Evolutionary conservation across 2,329 filamentous ascomycete species (phyloP).

Genomic region (Ophiocordyceps camponoti-leonardi): DNA sequence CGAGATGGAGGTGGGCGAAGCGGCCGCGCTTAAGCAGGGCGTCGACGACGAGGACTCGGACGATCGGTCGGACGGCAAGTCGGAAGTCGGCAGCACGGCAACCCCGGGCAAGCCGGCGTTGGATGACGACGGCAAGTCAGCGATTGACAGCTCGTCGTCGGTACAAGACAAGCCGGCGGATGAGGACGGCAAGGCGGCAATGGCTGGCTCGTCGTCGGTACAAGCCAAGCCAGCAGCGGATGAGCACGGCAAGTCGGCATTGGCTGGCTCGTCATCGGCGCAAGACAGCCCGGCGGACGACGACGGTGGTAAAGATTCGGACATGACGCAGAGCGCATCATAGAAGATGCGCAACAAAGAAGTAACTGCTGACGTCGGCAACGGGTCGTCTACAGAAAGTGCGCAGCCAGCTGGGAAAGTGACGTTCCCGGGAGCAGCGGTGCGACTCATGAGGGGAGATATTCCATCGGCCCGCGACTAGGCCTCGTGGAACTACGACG

Average conservation of each 20-base stretch:
- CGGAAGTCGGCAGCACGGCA: not conserved
- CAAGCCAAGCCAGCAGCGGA: no score
- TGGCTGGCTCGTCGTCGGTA: no score
- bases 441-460: no score
- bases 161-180: not conserved
- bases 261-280: not conserved
- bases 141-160: not conserved
- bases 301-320: conserved; percentile 1
- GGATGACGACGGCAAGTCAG: not conserved
- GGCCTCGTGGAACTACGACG: no score
- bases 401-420: no score
- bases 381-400: no score
- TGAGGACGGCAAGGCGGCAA: not conserved
- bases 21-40: conserved; percentile 27
- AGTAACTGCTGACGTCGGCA: not conserved
- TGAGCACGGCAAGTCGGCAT: no score
- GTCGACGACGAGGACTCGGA: conserved; percentile 19
- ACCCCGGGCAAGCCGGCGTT: not conserved
- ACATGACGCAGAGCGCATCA: conserved; percentile 11
- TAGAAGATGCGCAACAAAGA: conserved; percentile 11
- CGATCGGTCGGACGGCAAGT: conserved; percentile 4
- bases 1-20: conserved; percentile 17
- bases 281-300: not conserved
- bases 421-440: no score
- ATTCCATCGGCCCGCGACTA: no score